phyloP scores from a whole-genome alignment of 2,329 filamentous ascomycete genomes.

The Penicillium psychrosexuale region DNA sequence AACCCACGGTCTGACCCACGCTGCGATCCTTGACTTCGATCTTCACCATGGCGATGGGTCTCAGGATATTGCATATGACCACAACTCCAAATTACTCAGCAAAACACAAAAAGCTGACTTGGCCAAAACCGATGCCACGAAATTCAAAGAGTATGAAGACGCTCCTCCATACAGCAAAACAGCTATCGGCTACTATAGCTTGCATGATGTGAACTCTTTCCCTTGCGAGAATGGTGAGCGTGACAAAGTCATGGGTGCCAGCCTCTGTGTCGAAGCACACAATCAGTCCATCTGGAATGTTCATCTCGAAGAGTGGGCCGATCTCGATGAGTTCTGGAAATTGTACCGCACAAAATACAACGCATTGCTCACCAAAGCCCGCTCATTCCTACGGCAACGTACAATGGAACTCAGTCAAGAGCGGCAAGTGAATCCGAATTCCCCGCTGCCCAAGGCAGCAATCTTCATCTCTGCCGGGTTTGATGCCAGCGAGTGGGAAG shows the following conservation, averaged over 20 bases:
- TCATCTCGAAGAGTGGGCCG: conserved; percentile 81
- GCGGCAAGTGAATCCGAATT: conserved; percentile 52
- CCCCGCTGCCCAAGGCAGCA: conserved; percentile 68
- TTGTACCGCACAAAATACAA: conserved; percentile 79
- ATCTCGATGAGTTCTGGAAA: conserved; percentile 72
- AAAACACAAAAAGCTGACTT: conserved; percentile 55
- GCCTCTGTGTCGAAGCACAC: conserved; percentile 90
- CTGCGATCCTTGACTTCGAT: conserved; percentile 89
- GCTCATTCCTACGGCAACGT: conserved; percentile 70
- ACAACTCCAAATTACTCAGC: conserved; percentile 69
- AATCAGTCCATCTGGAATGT: conserved; percentile 96
- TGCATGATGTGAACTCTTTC: conserved; percentile 98
- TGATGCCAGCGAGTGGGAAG: conserved; percentile 94
- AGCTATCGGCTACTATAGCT: conserved; percentile 89
- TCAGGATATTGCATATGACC: conserved; percentile 78
- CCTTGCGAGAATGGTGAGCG: conserved; percentile 92
- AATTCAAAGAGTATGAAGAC: conserved; percentile 7
- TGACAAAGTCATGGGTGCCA: conserved; percentile 90
- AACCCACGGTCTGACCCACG: conserved; percentile 82
- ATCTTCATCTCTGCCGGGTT: conserved; percentile 97
- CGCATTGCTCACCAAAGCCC: conserved; percentile 74
- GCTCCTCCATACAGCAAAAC: conserved; percentile 74
- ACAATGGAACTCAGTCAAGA: conserved; percentile 61
- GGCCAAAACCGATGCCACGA: background rate
- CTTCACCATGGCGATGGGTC: conserved; percentile 94